These are phyloP conservation scores for Dalbergia oliveri DNA, from an alignment of 306 rosid genomes.

Conservation along the genomic window DNA sequence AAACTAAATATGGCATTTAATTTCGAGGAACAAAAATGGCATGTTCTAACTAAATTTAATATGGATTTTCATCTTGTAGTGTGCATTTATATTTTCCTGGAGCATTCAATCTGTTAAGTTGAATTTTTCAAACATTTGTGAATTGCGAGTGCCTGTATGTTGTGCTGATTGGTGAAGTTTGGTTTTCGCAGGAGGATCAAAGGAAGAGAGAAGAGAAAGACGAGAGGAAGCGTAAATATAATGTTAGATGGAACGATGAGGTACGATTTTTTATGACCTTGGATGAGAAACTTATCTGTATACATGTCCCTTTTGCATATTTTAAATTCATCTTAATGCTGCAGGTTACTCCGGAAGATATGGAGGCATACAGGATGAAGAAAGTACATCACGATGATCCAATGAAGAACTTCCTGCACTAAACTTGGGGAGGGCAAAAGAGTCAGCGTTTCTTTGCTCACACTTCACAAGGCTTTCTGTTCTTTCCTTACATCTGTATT, in stretches of 20 bases:
- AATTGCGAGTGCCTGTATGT: not conserved
- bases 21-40: too few species aligned
- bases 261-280: constrained; percentile 35
- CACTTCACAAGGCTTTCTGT: not conserved
- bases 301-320: not conserved
- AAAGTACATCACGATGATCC: constrained; percentile 66
- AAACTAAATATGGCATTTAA: too few species aligned
- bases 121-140: not conserved
- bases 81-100: too few species aligned
- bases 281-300: not conserved
- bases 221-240: constrained; percentile 67
- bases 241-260: constrained; percentile 66
- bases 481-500: not conserved
- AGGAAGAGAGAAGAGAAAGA: constrained; percentile 72
- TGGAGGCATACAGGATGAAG: constrained; percentile 76
- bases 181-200: constrained; percentile 61
- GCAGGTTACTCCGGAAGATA: constrained; percentile 61
- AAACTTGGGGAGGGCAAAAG: constrained; percentile 1
- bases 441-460: not conserved
- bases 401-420: constrained; percentile 55
- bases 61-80: too few species aligned
- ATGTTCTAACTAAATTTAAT: too few species aligned
- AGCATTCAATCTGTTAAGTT: not conserved
- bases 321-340: not conserved
- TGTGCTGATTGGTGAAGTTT: constrained; percentile 24